A percentile compares a stretch with the other conserved stretches of the same genome.
Evolutionary conservation across 805 yeast species (phyloP).

Genomic region (Metschnikowia drakensbergensis): DNA sequence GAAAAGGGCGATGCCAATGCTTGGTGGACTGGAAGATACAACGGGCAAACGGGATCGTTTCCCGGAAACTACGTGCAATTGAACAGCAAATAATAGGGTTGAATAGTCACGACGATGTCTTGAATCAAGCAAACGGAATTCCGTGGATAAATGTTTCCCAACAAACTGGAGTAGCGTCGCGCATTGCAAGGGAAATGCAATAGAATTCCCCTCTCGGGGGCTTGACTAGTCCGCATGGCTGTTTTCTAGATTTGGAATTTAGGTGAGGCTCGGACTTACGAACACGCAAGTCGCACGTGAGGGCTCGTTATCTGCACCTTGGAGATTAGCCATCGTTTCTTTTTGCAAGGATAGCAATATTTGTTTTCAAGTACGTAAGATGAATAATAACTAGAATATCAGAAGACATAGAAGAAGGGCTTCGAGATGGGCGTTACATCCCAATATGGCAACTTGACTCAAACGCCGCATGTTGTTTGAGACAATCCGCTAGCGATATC

Average conservation of each 20-base stretch:
- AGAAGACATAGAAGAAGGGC: background rate
- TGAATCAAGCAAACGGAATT: background rate
- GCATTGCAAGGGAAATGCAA: too few species aligned
- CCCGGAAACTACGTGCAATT: conserved; percentile 95
- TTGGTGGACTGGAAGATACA: conserved; percentile 94
- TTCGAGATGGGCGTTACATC: too few species aligned
- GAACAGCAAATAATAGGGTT: conserved; percentile 26
- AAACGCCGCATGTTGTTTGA: too few species aligned
- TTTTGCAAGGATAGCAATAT: background rate
- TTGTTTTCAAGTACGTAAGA: background rate
- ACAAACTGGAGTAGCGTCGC: too few species aligned
- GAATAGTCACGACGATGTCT: background rate
- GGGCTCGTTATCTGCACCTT: background rate
- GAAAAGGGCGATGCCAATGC: conserved; percentile 87
- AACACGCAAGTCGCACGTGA: background rate
- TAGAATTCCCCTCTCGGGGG: too few species aligned
- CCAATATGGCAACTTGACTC: too few species aligned
- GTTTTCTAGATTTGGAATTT: background rate
- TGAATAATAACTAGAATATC: background rate
- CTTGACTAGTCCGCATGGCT: too few species aligned
- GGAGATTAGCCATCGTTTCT: background rate
- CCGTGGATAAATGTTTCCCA: background rate
- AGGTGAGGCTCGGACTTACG: background rate
- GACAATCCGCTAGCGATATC: too few species aligned
- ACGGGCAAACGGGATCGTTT: conserved; percentile 86